A percentile compares a stretch with the other conserved stretches of the same genome.
phyloP scores from a whole-genome alignment of 148 eudicot species.

The Selenicereus undatus region DNA sequence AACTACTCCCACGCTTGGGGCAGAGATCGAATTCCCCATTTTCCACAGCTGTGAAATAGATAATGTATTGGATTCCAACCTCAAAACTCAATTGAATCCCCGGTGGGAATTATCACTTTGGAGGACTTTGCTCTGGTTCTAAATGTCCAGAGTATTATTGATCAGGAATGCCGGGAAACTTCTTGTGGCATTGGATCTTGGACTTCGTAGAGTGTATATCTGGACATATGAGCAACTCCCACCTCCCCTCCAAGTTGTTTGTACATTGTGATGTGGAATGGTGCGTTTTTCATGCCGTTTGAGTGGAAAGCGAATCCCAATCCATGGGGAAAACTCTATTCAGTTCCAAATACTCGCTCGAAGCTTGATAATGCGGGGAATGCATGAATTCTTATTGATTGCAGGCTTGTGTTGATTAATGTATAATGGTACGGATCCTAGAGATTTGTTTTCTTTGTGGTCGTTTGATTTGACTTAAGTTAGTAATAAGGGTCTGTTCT shows the following conservation, averaged over 20 bases:
- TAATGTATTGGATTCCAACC: conserved; percentile 9
- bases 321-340: background rate
- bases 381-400: background rate
- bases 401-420: background rate
- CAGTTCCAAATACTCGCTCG: background rate
- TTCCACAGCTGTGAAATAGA: conserved; percentile 17
- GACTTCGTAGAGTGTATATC: background rate
- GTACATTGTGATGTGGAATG: background rate
- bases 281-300: background rate
- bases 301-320: background rate
- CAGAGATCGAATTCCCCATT: conserved; percentile 28
- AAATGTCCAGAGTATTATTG: background rate
- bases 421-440: too few relatives aligned
- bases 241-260: conserved; percentile 1
- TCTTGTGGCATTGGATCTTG: background rate
- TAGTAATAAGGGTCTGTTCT: too few relatives aligned
- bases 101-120: conserved; percentile 16
- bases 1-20: conserved; percentile 28
- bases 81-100: conserved; percentile 19
- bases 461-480: too few relatives aligned
- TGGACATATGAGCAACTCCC: background rate
- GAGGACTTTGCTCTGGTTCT: conserved; percentile 14
- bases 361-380: background rate
- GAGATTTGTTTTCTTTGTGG: too few relatives aligned
- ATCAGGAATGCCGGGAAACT: background rate